These are phyloP conservation scores for Leishmania mexicana DNA, from an alignment of 208 protist genomes.

Conservation along the genomic window DNA sequence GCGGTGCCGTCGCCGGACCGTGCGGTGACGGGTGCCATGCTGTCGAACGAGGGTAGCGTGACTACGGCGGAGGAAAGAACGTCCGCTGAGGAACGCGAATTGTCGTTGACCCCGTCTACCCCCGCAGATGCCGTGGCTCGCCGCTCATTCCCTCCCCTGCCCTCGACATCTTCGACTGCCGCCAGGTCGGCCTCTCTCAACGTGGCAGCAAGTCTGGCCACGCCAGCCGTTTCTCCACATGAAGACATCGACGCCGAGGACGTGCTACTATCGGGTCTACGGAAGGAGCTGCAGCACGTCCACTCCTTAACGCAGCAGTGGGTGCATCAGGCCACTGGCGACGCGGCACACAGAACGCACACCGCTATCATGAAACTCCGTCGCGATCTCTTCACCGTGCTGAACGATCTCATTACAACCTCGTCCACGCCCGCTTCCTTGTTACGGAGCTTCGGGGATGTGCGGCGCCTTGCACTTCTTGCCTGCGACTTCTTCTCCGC, in stretches of 20 bases:
- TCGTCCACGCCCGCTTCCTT: neutral
- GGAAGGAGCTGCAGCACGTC: constrained; percentile 3
- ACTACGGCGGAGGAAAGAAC: too few relatives aligned
- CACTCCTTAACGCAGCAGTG: constrained; percentile 15
- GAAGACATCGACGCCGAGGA: constrained; percentile 12
- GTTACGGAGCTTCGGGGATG: neutral
- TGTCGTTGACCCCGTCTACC: neutral
- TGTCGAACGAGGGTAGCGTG: neutral
- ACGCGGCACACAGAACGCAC: constrained; percentile 16
- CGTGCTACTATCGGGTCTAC: constrained; percentile 13
- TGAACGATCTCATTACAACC: constrained; percentile 4
- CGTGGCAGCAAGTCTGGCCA: neutral
- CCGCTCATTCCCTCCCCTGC: neutral
- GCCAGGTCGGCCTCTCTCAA: neutral
- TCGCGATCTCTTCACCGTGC: neutral
- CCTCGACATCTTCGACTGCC: neutral
- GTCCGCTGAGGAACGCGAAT: neutral
- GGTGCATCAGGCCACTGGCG: constrained; percentile 6
- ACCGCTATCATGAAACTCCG: constrained; percentile 21
- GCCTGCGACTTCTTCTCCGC: constrained; percentile 29
- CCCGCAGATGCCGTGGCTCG: neutral
- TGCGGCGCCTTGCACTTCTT: constrained; percentile 21
- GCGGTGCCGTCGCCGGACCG: neutral
- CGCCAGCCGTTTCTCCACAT: neutral
- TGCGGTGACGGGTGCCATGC: too few relatives aligned